Base-by-base conservation (phyloP, 306 rosid genomes). In the Trifolium fragiferum region DNA sequence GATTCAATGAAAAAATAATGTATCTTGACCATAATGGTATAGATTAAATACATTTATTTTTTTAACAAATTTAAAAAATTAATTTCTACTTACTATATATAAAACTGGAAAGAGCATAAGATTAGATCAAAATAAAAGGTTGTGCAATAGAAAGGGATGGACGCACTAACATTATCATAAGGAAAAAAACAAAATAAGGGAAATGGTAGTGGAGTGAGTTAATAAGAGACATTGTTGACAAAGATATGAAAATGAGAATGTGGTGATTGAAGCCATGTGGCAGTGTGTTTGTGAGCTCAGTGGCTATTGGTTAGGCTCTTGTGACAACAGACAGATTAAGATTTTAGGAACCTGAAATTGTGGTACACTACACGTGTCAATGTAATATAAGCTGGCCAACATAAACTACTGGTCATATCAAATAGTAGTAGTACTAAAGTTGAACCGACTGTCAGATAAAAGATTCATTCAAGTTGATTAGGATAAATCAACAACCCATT, bases 191-290 rank as follows among this genome's bases (percentile, higher is more conserved):
- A 43, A 44, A 80, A 3, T 5, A 50, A 14, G 51, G 32, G 57
- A 13, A n/a, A 23, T 13, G 46, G 70, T 54, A 80, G 72, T 57
- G 51, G n/a, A 35, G 14, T 44, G n/a, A 35, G 14, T 44, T 44
- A 33, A 16, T n/a, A 43, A 43, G 49, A 43, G 49, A 43, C 49
- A 43, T 43, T 43, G 49, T 1, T 43, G 49, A 43, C 49, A 43
- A 43, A 10, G 49, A 43, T 10, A 1, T 4, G 12, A 43, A 43
- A 43, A 43, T 43, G 49, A n/a, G n/a, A n/a, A n/a, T 43, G 15
- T 2, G 1, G 40, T 30, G 12, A 18, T 41, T 32, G 68, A 8
- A 44, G 80, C 66, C 87, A 80, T 3, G 87, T 80, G 87, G 64
- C 84, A 77, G 20, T 55, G 1, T 46, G 16, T 72, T 75, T 14